Conservation (phyloP, 2,329 filamentous ascomycete species). For the Pseudogymnoascus sp. region DNA sequence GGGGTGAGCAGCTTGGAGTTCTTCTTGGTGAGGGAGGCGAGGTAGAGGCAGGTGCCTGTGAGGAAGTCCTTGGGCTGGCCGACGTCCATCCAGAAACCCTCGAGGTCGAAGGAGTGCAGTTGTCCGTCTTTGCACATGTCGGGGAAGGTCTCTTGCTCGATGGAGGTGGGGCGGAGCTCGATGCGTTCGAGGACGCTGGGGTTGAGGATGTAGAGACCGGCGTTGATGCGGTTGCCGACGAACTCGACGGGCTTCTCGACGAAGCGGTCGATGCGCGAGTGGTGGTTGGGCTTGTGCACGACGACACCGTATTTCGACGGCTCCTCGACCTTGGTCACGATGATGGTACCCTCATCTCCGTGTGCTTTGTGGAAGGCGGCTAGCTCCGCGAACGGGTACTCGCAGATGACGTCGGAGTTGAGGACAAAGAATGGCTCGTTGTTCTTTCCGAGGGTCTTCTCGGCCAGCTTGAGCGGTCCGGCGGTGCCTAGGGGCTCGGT, state of each 20-base stretch:
- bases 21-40: conserved; percentile 86
- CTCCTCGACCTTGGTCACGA: conserved; percentile 98
- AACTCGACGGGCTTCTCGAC: conserved; percentile 99
- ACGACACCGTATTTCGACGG: conserved; percentile 98
- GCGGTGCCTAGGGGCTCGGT: conserved; percentile 91
- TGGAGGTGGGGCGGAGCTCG: conserved; percentile 91
- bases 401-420: conserved; percentile 97
- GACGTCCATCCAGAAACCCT: conserved; percentile 99
- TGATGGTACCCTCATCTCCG: conserved; percentile 92
- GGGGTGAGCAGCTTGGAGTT: conserved; percentile 75
- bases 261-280: conserved; percentile 92
- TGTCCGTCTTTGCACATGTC: conserved; percentile 82
- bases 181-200: conserved; percentile 84
- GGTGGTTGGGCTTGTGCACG: conserved; percentile 89
- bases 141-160: conserved; percentile 98
- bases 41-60: conserved; percentile 90
- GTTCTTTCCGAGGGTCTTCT: conserved; percentile 86
- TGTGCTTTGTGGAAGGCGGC: conserved; percentile 87
- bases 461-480: conserved; percentile 89
- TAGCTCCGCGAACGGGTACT: conserved; percentile 88
- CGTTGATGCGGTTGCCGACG: conserved; percentile 97
- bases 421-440: conserved; percentile 95
- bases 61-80: conserved; percentile 98
- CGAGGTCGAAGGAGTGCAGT: conserved; percentile 91
- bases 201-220: conserved; percentile 97